A percentile compares a stretch with the other conserved stretches of the same genome.
Evolutionary conservation across 768 basidiomycete species (phyloP).

Genomic region (Tephrocybe sp.): DNA sequence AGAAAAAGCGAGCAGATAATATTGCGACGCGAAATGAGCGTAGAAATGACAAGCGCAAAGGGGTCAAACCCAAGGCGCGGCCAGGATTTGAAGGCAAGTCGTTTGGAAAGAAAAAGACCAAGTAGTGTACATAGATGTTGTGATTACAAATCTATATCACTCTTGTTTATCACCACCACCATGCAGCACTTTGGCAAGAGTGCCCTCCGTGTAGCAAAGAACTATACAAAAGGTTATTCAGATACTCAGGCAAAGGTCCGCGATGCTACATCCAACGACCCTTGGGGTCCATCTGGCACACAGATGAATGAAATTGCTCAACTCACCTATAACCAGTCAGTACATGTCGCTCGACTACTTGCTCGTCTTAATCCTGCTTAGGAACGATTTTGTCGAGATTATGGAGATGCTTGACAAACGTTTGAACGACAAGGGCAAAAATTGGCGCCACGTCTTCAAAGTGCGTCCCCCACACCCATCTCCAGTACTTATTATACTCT

Average conservation of each 20-base stretch:
- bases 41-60: slow-evolving; percentile 66
- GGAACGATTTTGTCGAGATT: slow-evolving; percentile 97
- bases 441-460: slow-evolving; percentile 99
- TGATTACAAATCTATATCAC: background rate
- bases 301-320: slow-evolving; percentile 99
- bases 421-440: slow-evolving; percentile 98
- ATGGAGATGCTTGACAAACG: slow-evolving; percentile 99
- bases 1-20: slow-evolving; percentile 91
- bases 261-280: slow-evolving; percentile 96
- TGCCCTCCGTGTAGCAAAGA: slow-evolving; percentile 87
- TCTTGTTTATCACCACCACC: no score
- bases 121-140: slow-evolving; percentile 10
- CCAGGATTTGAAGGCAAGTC: slow-evolving; percentile 89
- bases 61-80: slow-evolving; percentile 60
- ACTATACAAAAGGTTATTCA: slow-evolving; percentile 95
- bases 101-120: slow-evolving; percentile 55
- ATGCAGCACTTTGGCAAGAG: slow-evolving; percentile 85
- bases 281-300: slow-evolving; percentile 95
- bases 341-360: background rate
- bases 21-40: slow-evolving; percentile 84
- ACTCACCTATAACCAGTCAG: slow-evolving; percentile 91
- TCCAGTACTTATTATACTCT: background rate
- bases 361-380: slow-evolving; percentile 16
- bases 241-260: slow-evolving; percentile 94
- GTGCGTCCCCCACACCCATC: slow-evolving; percentile 33